Evolutionary conservation across 2,329 filamentous ascomycete genomes (phyloP).

Genomic region (Colletotrichum shisoi): DNA sequence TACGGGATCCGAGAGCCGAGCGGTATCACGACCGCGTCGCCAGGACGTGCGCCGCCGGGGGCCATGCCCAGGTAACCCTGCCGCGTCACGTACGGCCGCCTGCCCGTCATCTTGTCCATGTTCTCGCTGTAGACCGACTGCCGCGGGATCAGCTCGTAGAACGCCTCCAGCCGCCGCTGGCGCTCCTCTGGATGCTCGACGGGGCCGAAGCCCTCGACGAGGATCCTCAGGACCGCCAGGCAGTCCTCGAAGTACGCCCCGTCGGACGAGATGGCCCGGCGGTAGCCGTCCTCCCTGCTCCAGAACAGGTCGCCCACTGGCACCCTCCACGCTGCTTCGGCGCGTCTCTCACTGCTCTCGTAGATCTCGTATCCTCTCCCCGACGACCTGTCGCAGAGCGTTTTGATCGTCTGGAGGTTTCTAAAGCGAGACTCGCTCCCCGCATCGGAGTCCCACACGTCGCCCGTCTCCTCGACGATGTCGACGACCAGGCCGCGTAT

Average conservation of each 20-base stretch:
- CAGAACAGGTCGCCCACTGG: constrained; percentile 28
- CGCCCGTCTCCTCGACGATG: constrained; percentile 27
- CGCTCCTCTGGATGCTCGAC: constrained; percentile 3
- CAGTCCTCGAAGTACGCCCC: constrained; percentile 23
- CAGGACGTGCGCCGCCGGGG: constrained; percentile 20
- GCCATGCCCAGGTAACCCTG: constrained; percentile 36
- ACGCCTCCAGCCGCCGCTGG: neutral
- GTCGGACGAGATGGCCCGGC: constrained; percentile 1
- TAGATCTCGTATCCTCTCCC: constrained; percentile 17
- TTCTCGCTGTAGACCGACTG: constrained; percentile 23
- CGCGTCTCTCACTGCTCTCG: neutral
- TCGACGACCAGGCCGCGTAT: constrained; percentile 32
- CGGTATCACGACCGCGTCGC: constrained; percentile 34
- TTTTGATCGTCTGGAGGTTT: constrained; percentile 11
- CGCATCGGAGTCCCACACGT: constrained; percentile 24
- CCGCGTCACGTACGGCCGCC: constrained; percentile 30
- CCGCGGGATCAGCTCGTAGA: neutral
- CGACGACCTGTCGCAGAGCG: constrained; percentile 15
- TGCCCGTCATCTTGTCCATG: constrained; percentile 27
- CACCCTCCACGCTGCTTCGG: constrained; percentile 35
- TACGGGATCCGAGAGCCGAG: constrained; percentile 35
- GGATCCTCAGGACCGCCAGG: neutral
- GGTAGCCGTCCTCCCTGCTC: neutral
- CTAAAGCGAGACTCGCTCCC: neutral
- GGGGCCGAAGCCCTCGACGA: neutral